These are phyloP conservation scores for Boletus smithii DNA, from an alignment of 1,284 basidiomycete genomes.

Conservation along the genomic window DNA sequence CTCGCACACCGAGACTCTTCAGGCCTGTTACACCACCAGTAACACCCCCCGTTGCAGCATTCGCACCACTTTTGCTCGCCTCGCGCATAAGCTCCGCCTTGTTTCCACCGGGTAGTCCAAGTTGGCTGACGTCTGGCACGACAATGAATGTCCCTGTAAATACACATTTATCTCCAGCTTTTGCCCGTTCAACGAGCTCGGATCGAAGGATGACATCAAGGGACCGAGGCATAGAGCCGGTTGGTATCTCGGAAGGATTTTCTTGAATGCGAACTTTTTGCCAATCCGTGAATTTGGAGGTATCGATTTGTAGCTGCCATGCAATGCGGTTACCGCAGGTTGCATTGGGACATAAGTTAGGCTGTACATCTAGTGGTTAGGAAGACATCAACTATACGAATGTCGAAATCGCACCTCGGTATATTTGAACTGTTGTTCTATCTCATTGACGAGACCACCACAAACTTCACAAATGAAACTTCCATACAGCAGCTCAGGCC, in stretches of 20 bases:
- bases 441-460: slow-evolving; percentile 82
- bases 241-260: slow-evolving; percentile 98
- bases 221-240: slow-evolving; percentile 96
- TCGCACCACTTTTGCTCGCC: slow-evolving; percentile 62
- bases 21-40: slow-evolving; percentile 91
- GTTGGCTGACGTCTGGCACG: slow-evolving; percentile 95
- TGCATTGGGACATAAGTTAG: slow-evolving; percentile 89
- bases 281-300: slow-evolving; percentile 98
- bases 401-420: slow-evolving; percentile 76
- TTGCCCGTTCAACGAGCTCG: slow-evolving; percentile 95
- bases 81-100: slow-evolving; percentile 89
- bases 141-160: slow-evolving; percentile 99
- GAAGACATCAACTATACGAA: not conserved
- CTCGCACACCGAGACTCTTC: slow-evolving; percentile 92
- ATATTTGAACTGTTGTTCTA: slow-evolving; percentile 99
- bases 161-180: slow-evolving; percentile 98
- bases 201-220: slow-evolving; percentile 94
- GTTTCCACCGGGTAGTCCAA: slow-evolving; percentile 94
- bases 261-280: slow-evolving; percentile 99
- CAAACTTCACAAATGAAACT: slow-evolving; percentile 94
- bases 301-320: slow-evolving; percentile 96
- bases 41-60: slow-evolving; percentile 60
- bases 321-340: slow-evolving; percentile 87
- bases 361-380: slow-evolving; percentile 46
- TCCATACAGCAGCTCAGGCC: slow-evolving; percentile 91